phyloP scores from a whole-genome alignment of 176 grass and related monocot genomes.

The Ensete glaucum region DNA sequence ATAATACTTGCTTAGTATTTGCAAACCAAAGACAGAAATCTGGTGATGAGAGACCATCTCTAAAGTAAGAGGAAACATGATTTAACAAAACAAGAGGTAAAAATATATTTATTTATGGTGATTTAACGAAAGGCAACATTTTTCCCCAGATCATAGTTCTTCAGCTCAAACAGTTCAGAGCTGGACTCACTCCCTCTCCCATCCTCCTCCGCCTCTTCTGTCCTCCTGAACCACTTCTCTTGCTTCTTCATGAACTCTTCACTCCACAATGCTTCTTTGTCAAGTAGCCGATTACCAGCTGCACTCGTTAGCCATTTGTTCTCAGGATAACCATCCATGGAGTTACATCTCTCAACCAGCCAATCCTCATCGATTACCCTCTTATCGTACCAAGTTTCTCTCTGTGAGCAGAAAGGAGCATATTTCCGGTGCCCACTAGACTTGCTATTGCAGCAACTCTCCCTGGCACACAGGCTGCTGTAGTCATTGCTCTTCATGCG shows the following conservation, averaged over 20 bases:
- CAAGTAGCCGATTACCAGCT: too few species aligned
- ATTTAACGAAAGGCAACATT: neutral
- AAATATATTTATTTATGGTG: too few species aligned
- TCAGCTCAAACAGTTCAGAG: constrained; percentile 11
- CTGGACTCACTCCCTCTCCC: constrained; percentile 3
- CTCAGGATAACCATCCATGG: too few species aligned
- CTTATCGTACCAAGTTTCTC: neutral
- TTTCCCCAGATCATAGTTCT: neutral
- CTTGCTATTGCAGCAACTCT: neutral
- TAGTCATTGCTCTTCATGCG: too few species aligned
- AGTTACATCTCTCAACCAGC: too few species aligned
- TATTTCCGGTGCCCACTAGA: neutral
- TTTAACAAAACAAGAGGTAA: too few species aligned
- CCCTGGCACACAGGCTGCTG: too few species aligned
- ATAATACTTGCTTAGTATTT: too few species aligned
- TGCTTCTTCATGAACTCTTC: neutral
- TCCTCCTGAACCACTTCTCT: neutral
- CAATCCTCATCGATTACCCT: neutral
- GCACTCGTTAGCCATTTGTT: too few species aligned
- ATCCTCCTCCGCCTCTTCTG: constrained; percentile 3
- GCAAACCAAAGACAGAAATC: too few species aligned
- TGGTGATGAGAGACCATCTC: too few species aligned
- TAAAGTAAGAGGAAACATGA: too few species aligned
- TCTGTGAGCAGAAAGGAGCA: neutral
- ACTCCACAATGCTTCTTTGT: neutral